Percentiles rank a stretch among this genome's conserved stretches.
phyloP scores from a whole-genome alignment of 306 rosid genomes.

The Acacia crassicarpa region DNA sequence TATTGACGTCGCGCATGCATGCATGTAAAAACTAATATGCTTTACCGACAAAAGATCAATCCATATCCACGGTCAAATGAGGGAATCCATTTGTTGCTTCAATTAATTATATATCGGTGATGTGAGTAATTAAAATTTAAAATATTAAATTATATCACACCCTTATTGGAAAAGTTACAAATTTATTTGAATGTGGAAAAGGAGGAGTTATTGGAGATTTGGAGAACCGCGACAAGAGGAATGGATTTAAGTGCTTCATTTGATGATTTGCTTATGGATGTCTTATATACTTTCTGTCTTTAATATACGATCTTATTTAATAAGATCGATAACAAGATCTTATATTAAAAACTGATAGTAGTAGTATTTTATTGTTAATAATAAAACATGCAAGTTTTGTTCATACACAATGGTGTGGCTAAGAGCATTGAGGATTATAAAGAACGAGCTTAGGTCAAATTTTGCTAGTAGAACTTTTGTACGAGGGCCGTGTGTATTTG shows the following conservation, averaged over 20 bases:
- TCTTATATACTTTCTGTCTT: rapidly evolving
- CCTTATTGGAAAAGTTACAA: background rate
- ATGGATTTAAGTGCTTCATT: background rate
- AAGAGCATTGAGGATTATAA: too few species aligned
- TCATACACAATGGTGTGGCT: too few species aligned
- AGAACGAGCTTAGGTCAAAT: too few species aligned
- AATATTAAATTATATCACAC: background rate
- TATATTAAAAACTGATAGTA: too few species aligned
- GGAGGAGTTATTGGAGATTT: background rate
- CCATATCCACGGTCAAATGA: background rate
- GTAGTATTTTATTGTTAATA: too few species aligned
- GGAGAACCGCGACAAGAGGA: background rate
- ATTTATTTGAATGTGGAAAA: background rate
- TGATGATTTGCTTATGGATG: too few species aligned
- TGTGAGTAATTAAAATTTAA: background rate
- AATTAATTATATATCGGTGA: background rate
- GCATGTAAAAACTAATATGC: background rate
- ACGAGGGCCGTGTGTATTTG: too few species aligned
- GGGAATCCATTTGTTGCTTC: background rate
- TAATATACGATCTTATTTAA: too few species aligned
- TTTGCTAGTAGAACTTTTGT: too few species aligned
- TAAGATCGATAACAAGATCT: too few species aligned
- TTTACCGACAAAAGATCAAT: background rate
- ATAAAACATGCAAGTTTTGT: too few species aligned
- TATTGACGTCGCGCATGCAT: background rate